Evolutionary conservation across 306 rosid species (phyloP), one percentile per base, ranked within the genome.

Genomic region (Quercus bicolor): DNA sequence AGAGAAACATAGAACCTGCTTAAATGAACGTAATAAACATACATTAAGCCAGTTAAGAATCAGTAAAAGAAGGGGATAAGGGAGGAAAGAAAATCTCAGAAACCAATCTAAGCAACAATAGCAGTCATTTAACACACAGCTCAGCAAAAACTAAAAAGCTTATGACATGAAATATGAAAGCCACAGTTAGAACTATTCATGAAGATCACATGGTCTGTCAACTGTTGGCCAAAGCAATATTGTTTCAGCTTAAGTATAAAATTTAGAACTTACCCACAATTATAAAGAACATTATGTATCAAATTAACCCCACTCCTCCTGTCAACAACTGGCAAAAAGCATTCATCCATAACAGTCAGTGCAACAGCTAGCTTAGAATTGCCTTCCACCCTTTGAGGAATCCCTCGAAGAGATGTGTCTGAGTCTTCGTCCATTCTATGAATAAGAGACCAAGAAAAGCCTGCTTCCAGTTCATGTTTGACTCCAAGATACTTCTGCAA

Each of bases 301-400:
- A 93, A 57, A 82, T 89, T 96, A 87, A 96, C 87, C 76, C 99
- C 97, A 79, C 98, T 96, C 88, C 99, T 91, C 80, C 98, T 78
- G 82, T 96, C 99, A 86, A 93, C 87, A 85, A 93, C 85, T 4
- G 98, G 98, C 86, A 96, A 86, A 88, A 93, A 96, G 73, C 99
- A 96, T 83, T 96, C 99, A 72, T 96, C 97, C 99, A 96, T 91
- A 84, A 96, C 96, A 75, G 93, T 86, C 82, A 87, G 87, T 40
- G 97, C 99, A 85, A 96, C 89, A 79, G 98, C 98, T 64, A 96
- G 91, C 93, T 90, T 96, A 68, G 99, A 91, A 83, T 96, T 93
- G 88, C 94, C 83, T 78, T 92, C 97, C 34, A 91, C 92, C 80
- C 90, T 85, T 24, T 91, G 92, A 85, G 88, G 81, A 82, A 88